A percentile compares a stretch with the other conserved stretches of the same genome.
Evolutionary conservation across 495 filamentous ascomycete species (phyloP).

Genomic region (Penicillium cataractarum): DNA sequence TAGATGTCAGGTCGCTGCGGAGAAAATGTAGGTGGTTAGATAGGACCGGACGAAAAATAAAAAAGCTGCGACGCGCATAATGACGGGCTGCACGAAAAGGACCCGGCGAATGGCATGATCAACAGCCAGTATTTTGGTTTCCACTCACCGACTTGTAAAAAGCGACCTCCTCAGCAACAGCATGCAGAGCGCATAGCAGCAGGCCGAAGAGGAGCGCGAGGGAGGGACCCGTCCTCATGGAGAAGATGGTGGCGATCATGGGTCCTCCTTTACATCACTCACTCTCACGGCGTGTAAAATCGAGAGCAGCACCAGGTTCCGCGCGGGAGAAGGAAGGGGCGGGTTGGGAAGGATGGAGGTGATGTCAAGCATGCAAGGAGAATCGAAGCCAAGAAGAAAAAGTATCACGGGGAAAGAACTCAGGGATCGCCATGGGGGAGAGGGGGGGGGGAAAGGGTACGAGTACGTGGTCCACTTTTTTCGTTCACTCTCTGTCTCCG

Average conservation of each 20-base stretch:
- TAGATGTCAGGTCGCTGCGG: constrained; percentile 47
- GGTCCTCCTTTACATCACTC: constrained; percentile 28
- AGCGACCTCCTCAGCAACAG: constrained; percentile 22
- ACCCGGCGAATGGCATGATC: constrained; percentile 7
- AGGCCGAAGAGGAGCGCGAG: constrained; percentile 17
- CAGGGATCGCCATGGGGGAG: constrained; percentile 5
- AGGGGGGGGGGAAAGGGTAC: constrained; percentile 8
- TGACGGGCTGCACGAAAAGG: not conserved
- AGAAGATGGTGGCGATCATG: constrained; percentile 28
- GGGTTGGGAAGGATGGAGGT: constrained; percentile 7
- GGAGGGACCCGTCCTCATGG: constrained; percentile 18
- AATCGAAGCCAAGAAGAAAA: constrained; percentile 6
- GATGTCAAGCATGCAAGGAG: constrained; percentile 22
- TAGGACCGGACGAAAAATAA: not conserved
- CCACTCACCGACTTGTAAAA: constrained; percentile 36
- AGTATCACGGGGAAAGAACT: constrained; percentile 7
- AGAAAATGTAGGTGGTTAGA: constrained; percentile 2
- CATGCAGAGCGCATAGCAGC: constrained; percentile 18
- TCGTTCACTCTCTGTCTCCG: not conserved
- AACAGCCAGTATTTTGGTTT: not conserved
- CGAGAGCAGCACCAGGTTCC: not conserved
- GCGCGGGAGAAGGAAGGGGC: constrained; percentile 16
- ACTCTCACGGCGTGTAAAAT: constrained; percentile 9
- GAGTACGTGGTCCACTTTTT: constrained; percentile 15
- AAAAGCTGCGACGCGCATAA: not conserved